Evolutionary conservation across 2,329 filamentous ascomycete genomes (phyloP), one percentile per base, ranked within the genome.

Genomic region (Chrysoporthe austroafricana): DNA sequence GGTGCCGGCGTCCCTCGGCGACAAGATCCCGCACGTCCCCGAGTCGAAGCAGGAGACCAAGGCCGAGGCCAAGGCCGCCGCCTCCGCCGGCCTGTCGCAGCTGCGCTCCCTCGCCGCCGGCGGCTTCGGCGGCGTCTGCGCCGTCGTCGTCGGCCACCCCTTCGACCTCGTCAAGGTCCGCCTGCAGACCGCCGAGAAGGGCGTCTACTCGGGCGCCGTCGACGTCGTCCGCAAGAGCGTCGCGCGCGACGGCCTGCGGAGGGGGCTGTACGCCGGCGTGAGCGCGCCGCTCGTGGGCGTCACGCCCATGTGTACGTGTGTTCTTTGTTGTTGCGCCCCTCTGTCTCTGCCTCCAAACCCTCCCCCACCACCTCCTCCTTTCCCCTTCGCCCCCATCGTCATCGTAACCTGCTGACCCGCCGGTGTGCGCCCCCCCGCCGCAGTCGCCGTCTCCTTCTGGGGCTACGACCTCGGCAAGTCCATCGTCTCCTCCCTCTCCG

Each of bases 221-320:
- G 96, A 99, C 81, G 95, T 97, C 1, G 94, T 98, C 71, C 85
- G 87, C 79, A 97, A 91, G 84, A 95, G 93, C 46, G 82, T 99
- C 69, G 94, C 94, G 39, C 87, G 91, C 70, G 95, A 98, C 79
- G 96, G 96, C 1, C 78, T 97, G 72, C 75, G 81, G 69, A 82
- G 92, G 79, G 96, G 96, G 9, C 80, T 99, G 70, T 99, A 99
- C 80, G 96, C 96, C n/a, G 96, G 96, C 79, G 95, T 99, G 58
- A 96, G 92, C 73, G 96, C 96, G 74, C 96, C 96, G 57, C 83
- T 99, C 70, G 92, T 97, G 11, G 96, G 96, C 64, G 96, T 99
- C 18, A 99, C 96, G 70, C 96, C 96, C 66, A 99, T 99, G 96
- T 99, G 94, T 97, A 87, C 99, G 94, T 97, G 87, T 81, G 94